phyloP scores from a whole-genome alignment of 1,284 basidiomycete genomes.

The Phlebopus sp. region DNA sequence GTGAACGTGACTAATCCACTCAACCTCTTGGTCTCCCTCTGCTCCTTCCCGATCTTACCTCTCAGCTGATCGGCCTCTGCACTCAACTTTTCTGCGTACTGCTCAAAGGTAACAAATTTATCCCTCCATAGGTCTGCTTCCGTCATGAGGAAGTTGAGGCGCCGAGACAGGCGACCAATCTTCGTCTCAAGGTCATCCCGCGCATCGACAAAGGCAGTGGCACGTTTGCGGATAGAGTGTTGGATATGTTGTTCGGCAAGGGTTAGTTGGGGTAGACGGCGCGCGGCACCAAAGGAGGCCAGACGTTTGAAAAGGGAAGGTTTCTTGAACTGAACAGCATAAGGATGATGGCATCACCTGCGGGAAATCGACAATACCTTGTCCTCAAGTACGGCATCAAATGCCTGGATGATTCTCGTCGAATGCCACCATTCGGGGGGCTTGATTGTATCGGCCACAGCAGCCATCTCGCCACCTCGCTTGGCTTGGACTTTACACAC shows the following conservation, averaged over 20 bases:
- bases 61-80: slow-evolving; percentile 79
- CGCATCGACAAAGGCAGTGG: slow-evolving; percentile 89
- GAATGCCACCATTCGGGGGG: slow-evolving; percentile 93
- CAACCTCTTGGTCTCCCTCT: slow-evolving; percentile 79
- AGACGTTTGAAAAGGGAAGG: slow-evolving; percentile 86
- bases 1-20: slow-evolving; percentile 76
- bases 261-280: slow-evolving; percentile 71
- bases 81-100: slow-evolving; percentile 88
- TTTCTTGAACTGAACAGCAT: slow-evolving; percentile 74
- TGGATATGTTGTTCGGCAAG: slow-evolving; percentile 81
- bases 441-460: slow-evolving; percentile 83
- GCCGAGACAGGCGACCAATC: slow-evolving; percentile 77
- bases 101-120: slow-evolving; percentile 89
- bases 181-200: slow-evolving; percentile 89
- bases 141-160: slow-evolving; percentile 89
- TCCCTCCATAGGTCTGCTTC: slow-evolving; percentile 87
- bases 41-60: slow-evolving; percentile 83
- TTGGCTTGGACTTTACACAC: slow-evolving; percentile 84
- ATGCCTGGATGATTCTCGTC: slow-evolving; percentile 83
- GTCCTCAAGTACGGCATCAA: slow-evolving; percentile 84
- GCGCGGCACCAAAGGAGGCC: slow-evolving; percentile 69
- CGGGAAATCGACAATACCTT: slow-evolving; percentile 49
- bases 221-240: slow-evolving; percentile 83
- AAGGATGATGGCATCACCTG: slow-evolving; percentile 20
- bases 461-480: slow-evolving; percentile 72